Percentiles rank a stretch among this genome's conserved stretches.
Evolutionary conservation across 352 stramenopile genomes (phyloP).

Genomic region (Phytophthora colocasiae): DNA sequence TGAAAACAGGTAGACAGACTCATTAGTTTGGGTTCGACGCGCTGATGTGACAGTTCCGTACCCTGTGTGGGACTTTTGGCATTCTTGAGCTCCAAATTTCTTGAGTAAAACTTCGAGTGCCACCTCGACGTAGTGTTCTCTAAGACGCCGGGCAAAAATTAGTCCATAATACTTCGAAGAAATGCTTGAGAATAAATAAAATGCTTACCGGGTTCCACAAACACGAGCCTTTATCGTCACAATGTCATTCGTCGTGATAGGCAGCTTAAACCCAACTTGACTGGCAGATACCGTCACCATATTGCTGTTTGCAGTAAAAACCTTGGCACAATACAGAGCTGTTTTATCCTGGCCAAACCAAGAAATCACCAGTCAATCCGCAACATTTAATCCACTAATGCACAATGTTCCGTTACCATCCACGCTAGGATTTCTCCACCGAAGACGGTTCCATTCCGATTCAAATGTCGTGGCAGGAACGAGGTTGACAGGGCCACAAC

Average conservation of each 20-base stretch:
- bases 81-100: constrained; percentile 50
- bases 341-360: constrained; percentile 47
- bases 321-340: constrained; percentile 56
- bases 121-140: constrained; percentile 69
- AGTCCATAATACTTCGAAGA: no score
- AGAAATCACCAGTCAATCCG: no score
- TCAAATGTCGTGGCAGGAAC: constrained; percentile 63
- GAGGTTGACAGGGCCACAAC: background rate
- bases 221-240: constrained; percentile 70
- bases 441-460: constrained; percentile 81
- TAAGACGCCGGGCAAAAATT: constrained; percentile 26
- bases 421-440: constrained; percentile 68
- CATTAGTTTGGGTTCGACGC: background rate
- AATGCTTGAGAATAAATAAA: no score
- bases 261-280: constrained; percentile 68
- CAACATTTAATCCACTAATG: no score
- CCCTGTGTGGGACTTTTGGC: constrained; percentile 67
- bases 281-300: no score
- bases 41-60: constrained; percentile 7
- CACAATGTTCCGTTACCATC: constrained; percentile 33
- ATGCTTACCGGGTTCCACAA: constrained; percentile 50
- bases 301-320: no score
- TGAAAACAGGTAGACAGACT: constrained; percentile 6
- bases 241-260: constrained; percentile 70
- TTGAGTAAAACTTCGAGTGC: constrained; percentile 76